Percentiles rank a stretch among this genome's conserved stretches.
Conservation (phyloP, 1,139 yeast genomes). For the Kurtzmaniella quercitrusa region DNA sequence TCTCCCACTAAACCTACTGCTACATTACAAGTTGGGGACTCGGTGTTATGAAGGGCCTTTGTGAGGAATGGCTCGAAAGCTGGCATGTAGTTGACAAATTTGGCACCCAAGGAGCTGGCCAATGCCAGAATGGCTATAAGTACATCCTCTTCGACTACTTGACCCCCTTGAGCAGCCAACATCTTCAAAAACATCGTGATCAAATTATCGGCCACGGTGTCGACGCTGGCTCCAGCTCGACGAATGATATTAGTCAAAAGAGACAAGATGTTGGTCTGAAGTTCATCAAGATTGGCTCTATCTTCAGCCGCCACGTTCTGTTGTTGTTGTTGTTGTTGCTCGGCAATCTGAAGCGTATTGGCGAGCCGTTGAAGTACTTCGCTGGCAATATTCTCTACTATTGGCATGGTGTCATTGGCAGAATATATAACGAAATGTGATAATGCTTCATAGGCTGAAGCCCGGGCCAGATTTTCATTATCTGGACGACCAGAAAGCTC, state of each 20-base stretch:
- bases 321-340: conserved; percentile 2
- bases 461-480: conserved; percentile 85
- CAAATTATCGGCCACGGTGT: conserved; percentile 70
- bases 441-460: conserved; percentile 93
- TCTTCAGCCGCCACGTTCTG: conserved; percentile 59
- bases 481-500: conserved; percentile 67
- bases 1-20: conserved; percentile 98
- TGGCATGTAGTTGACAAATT: conserved; percentile 72
- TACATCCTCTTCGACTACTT: conserved; percentile 89
- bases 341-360: conserved; percentile 45
- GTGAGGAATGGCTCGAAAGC: conserved; percentile 79
- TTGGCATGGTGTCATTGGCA: conserved; percentile 64
- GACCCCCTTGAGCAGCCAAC: conserved; percentile 48
- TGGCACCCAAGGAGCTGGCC: conserved; percentile 70
- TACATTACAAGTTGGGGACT: conserved; percentile 76
- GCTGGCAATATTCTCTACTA: conserved; percentile 68
- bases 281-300: conserved; percentile 75
- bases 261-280: conserved; percentile 83
- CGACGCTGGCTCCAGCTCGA: conserved; percentile 67
- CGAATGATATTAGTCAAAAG: conserved; percentile 84
- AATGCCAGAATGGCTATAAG: conserved; percentile 89
- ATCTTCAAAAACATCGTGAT: conserved; percentile 80
- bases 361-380: conserved; percentile 73
- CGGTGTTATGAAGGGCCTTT: conserved; percentile 75
- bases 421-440: conserved; percentile 76